Evolutionary conservation across 1,139 yeast genomes (phyloP).

Genomic region (Scheffersomyces segobiensis): DNA sequence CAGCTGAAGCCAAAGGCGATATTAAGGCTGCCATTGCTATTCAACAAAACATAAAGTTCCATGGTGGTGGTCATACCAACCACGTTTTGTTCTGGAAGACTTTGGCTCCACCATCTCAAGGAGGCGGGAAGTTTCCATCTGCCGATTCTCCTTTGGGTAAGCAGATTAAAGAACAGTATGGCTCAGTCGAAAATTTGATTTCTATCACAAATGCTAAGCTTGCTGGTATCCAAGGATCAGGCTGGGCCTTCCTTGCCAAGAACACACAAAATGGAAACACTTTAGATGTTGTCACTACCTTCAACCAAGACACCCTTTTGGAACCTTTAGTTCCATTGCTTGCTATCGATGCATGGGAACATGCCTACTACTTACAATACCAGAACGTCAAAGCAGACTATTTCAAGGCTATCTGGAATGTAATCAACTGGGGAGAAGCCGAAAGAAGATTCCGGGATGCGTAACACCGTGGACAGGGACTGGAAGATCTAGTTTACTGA

Average conservation of each 20-base stretch:
- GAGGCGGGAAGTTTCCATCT: constrained; percentile 43
- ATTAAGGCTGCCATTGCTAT: constrained; percentile 37
- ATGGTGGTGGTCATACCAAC: constrained; percentile 49
- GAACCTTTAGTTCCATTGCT: constrained; percentile 44
- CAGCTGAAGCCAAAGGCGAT: constrained; percentile 37
- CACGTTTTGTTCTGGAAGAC: constrained; percentile 47
- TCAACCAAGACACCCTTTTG: constrained; percentile 47
- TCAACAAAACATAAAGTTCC: constrained; percentile 42
- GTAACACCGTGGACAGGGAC: background rate
- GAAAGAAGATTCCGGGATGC: constrained; percentile 29
- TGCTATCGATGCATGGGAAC: constrained; percentile 55
- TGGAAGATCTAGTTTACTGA: background rate
- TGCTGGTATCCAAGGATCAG: constrained; percentile 50
- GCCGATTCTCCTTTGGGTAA: constrained; percentile 32
- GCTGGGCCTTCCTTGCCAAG: constrained; percentile 51
- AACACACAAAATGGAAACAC: constrained; percentile 39
- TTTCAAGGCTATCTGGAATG: constrained; percentile 51
- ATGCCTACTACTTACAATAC: constrained; percentile 51
- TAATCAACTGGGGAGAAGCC: constrained; percentile 50
- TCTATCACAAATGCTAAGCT: constrained; percentile 38
- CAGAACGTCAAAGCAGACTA: constrained; percentile 49
- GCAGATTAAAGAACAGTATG: constrained; percentile 39
- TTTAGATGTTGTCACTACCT: constrained; percentile 44
- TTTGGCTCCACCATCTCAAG: constrained; percentile 41
- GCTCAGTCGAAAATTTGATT: constrained; percentile 42